A percentile compares a stretch with the other conserved stretches of the same genome.
phyloP scores from a whole-genome alignment of 768 basidiomycete species.

The Russula virescens region DNA sequence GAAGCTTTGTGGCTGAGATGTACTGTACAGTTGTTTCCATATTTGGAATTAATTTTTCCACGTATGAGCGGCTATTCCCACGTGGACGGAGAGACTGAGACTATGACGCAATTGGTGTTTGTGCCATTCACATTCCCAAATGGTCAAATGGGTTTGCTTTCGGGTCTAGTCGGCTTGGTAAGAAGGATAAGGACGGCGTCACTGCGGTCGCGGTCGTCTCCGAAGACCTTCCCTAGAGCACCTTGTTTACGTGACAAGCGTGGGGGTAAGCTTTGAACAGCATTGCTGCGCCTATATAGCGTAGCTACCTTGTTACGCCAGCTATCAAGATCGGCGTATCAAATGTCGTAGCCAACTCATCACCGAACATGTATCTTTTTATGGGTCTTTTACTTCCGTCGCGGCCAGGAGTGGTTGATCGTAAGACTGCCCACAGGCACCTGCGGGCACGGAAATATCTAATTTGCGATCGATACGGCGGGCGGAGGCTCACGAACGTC shows the following conservation, averaged over 20 bases:
- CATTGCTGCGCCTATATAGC: neutral
- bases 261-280: neutral
- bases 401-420: neutral
- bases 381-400: neutral
- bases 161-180: too few relatives aligned
- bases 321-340: constrained; percentile 13
- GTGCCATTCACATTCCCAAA: too few relatives aligned
- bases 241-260: neutral
- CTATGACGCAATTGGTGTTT: too few relatives aligned
- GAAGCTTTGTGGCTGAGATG: constrained; percentile 18
- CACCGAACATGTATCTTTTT: neutral
- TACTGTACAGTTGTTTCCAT: constrained; percentile 24
- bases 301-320: neutral
- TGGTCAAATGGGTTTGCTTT: too few relatives aligned
- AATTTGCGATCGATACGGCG: constrained; percentile 3
- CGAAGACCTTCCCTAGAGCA: neutral
- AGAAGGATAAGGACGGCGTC: neutral
- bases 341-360: constrained; percentile 8
- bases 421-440: neutral
- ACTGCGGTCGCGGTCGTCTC: constrained; percentile 3
- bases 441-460: neutral
- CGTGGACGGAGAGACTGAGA: neutral
- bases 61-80: neutral
- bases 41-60: neutral
- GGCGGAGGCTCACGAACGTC: neutral